Base-by-base conservation (phyloP, 148 eudicot species). In the Mesembryanthemum crystallinum region DNA sequence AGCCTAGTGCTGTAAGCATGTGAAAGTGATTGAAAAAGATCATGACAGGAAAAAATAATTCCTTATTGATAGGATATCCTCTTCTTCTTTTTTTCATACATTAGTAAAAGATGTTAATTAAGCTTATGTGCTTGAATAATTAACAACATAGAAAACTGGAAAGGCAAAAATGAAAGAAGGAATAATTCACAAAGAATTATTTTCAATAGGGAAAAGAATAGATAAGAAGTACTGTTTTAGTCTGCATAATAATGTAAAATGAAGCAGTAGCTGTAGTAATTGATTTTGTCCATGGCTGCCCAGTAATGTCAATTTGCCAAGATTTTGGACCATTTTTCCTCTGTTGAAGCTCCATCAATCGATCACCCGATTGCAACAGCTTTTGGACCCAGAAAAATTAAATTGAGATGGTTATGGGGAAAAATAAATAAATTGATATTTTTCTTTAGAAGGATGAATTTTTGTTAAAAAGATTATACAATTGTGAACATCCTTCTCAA, bases 171-270 rank as follows among this genome's bases (percentile, higher is more conserved):
- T 81, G 81, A 83, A 42, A 25, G 32, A 25, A 74, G 23, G 32
- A 64, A 49, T 64, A 64, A 64, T 76, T 65, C 76, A 81, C 80
- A 72, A 57, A 76, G 77, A 81, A 72, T 72, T 73, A 77, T 81
- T 72, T 58, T 64, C 47, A 67, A 39, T 35, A 2, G 69, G 49
- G 6, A 28, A 43, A 71, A 67, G 72, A 75, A 57, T 65, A 37
- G 63, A 28, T 8, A 65, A 43, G 27, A 78, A 71, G 67, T 24
- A 23, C 29, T 80, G 57, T 74, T 20, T 63, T 67, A 49, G 30
- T 76, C 45, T 66, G 70, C 66, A 64, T 27, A 64, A n/a, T 45
- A 21, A 73, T 60, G 20, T 4, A 1, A n/a, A 21, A 18, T 63
- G 24, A 42, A 15, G 35, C 35, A 55, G 30, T 64, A 64, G 49